Conservation (phyloP, 1,284 basidiomycete species). For the Lignosus rhinocerotis region DNA sequence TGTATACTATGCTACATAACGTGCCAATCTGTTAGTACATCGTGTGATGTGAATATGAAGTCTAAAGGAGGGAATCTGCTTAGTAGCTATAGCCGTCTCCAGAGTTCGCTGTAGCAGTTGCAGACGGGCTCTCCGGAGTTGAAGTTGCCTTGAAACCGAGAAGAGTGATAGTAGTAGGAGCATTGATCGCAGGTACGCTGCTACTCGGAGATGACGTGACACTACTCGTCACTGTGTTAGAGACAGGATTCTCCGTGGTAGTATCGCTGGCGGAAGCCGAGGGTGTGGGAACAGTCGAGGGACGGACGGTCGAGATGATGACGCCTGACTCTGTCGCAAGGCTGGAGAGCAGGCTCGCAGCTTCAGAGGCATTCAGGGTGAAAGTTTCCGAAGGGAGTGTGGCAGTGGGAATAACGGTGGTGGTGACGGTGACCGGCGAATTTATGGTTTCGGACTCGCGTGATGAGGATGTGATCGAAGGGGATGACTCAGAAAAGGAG, state of each 20-base stretch:
- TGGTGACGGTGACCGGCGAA: conserved; percentile 31
- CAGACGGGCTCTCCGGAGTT: not conserved
- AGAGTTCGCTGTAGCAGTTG: not conserved
- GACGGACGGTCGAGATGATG: conserved; percentile 16
- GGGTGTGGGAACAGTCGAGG: not conserved
- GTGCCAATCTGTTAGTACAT: not conserved
- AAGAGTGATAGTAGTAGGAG: conserved; percentile 15
- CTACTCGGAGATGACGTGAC: conserved; percentile 7
- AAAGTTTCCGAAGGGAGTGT: conserved; percentile 38
- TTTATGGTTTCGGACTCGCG: not conserved
- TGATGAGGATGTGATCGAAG: not conserved
- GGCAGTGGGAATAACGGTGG: conserved; percentile 34
- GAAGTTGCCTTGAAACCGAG: not conserved
- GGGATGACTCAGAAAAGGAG: not conserved
- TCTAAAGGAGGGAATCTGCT: not conserved
- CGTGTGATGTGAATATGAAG: not conserved
- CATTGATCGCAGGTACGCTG: conserved; percentile 5
- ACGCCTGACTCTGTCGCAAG: conserved; percentile 29
- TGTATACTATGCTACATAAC: conserved; percentile 20
- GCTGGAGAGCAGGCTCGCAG: conserved; percentile 42
- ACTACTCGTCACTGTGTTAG: not conserved
- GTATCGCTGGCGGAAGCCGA: not conserved
- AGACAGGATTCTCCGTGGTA: conserved; percentile 4
- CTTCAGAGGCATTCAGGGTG: conserved; percentile 45
- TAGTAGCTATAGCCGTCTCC: conserved; percentile 5